A percentile compares a stretch with the other conserved stretches of the same genome.
phyloP scores from a whole-genome alignment of 2,329 filamentous ascomycete species.

The Xylariaceae sp. region DNA sequence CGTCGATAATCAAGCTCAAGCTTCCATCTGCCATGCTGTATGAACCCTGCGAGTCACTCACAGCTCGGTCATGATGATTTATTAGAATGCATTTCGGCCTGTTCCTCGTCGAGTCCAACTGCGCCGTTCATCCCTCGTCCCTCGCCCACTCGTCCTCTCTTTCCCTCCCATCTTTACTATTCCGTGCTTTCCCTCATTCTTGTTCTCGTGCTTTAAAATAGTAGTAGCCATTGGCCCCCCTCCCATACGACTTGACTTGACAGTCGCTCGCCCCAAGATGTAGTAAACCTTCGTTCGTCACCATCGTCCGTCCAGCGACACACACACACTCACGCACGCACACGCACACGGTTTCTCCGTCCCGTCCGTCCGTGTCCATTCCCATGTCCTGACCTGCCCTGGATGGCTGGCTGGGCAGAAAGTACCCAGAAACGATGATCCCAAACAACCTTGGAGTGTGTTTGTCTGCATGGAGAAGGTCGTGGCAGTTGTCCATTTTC shows the following conservation, averaged over 20 bases:
- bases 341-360: too few relatives aligned
- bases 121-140: constrained; percentile 1
- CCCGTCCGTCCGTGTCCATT: too few relatives aligned
- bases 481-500: constrained; percentile 23
- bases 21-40: not conserved
- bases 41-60: constrained; percentile 13
- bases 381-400: too few relatives aligned
- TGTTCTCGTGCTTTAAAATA: not conserved
- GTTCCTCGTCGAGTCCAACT: constrained; percentile 5
- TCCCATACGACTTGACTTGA: not conserved
- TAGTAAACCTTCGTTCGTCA: not conserved
- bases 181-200: not conserved
- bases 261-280: not conserved
- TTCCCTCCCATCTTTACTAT: not conserved
- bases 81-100: constrained; percentile 18
- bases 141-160: not conserved
- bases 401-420: not conserved
- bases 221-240: not conserved
- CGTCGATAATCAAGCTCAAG: not conserved
- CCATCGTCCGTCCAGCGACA: not conserved
- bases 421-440: constrained; percentile 15
- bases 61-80: constrained; percentile 18
- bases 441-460: constrained; percentile 8
- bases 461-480: constrained; percentile 17
- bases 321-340: not conserved